These are phyloP conservation scores for Gorgonomyces haynaldii DNA, from an alignment of 192 early-diverging fungal genomes.

Conservation along the genomic window DNA sequence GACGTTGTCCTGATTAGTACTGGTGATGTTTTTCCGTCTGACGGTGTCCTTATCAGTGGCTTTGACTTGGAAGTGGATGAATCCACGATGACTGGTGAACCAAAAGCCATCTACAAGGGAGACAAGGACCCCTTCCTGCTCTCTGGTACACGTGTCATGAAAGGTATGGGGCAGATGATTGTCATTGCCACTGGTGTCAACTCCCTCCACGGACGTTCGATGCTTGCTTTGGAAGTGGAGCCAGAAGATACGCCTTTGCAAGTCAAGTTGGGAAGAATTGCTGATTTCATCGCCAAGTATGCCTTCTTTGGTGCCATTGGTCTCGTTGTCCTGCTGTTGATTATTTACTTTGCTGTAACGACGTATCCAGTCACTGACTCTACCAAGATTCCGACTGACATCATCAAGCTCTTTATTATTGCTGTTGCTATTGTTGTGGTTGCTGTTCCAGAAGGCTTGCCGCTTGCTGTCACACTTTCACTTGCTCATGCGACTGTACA, in stretches of 20 bases:
- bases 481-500: slow-evolving; percentile 86
- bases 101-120: slow-evolving; percentile 71
- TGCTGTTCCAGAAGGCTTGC: slow-evolving; percentile 96
- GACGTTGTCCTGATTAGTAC: slow-evolving; percentile 78
- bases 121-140: slow-evolving; percentile 75
- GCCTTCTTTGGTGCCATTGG: slow-evolving; percentile 72
- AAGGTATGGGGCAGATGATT: slow-evolving; percentile 78
- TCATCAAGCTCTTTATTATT: slow-evolving; percentile 65
- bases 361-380: neutral
- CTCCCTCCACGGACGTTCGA: slow-evolving; percentile 77
- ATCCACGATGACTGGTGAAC: slow-evolving; percentile 84
- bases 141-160: slow-evolving; percentile 82
- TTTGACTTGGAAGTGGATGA: slow-evolving; percentile 84
- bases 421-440: slow-evolving; percentile 93
- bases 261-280: slow-evolving; percentile 74
- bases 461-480: slow-evolving; percentile 91
- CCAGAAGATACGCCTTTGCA: slow-evolving; percentile 85
- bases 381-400: slow-evolving; percentile 1
- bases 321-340: slow-evolving; percentile 80
- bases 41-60: slow-evolving; percentile 69
- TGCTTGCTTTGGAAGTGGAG: slow-evolving; percentile 81
- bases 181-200: slow-evolving; percentile 74
- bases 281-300: slow-evolving; percentile 87
- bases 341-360: slow-evolving; percentile 63
- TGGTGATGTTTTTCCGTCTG: slow-evolving; percentile 92